These are phyloP conservation scores for Claviceps sp. DNA, from an alignment of 2,329 filamentous ascomycete species.

Conservation along the genomic window DNA sequence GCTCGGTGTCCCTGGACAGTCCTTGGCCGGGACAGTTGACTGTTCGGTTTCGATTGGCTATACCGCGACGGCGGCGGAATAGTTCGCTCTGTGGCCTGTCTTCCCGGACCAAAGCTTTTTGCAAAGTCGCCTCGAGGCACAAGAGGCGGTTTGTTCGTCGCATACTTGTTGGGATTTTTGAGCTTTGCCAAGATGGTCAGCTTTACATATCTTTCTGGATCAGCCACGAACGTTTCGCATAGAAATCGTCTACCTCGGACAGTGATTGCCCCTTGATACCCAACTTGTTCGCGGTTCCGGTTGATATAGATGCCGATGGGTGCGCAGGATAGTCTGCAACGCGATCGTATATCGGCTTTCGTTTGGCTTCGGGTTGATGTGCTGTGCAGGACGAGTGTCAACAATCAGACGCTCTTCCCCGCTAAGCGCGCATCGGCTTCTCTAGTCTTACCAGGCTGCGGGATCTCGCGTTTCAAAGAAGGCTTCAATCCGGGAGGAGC, in stretches of 20 bases:
- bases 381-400: slow-evolving; percentile 23
- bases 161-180: slow-evolving; percentile 27
- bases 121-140: slow-evolving; percentile 34
- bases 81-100: slow-evolving; percentile 34
- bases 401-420: background rate
- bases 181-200: slow-evolving; percentile 13
- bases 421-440: background rate
- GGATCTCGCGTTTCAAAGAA: slow-evolving; percentile 37
- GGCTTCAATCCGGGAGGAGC: slow-evolving; percentile 23
- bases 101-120: slow-evolving; percentile 42
- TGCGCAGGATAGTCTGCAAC: slow-evolving; percentile 34
- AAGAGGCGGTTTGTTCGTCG: slow-evolving; percentile 14
- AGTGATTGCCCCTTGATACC: slow-evolving; percentile 29
- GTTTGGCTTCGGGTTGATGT: slow-evolving; percentile 42
- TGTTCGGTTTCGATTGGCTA: slow-evolving; percentile 30
- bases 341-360: slow-evolving; percentile 43
- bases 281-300: slow-evolving; percentile 25
- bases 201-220: background rate
- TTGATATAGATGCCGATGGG: slow-evolving; percentile 16
- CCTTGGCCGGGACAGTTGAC: slow-evolving; percentile 22
- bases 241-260: background rate
- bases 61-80: slow-evolving; percentile 38
- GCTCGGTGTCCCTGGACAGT: slow-evolving; percentile 28
- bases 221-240: background rate
- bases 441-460: slow-evolving; percentile 25